Percentiles rank a stretch among this genome's conserved stretches.
Evolutionary conservation across 1,284 basidiomycete species (phyloP).

Genomic region (Takashimella tepidaria): DNA sequence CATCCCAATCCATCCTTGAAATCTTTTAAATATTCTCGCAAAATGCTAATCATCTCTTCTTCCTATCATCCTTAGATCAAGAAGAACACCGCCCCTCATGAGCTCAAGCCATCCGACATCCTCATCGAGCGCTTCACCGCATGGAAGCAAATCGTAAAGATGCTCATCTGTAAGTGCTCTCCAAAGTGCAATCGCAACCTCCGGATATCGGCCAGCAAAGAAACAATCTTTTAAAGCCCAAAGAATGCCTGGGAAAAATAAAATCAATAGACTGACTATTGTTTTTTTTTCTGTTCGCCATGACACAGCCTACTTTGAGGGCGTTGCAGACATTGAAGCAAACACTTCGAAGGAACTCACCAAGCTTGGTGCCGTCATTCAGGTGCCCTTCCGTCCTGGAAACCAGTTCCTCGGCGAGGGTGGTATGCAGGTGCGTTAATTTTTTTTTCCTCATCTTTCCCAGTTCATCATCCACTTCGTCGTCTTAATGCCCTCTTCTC

Average conservation of each 20-base stretch:
- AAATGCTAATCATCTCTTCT: not conserved
- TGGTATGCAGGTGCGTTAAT: slow-evolving; percentile 65
- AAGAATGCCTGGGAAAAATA: too few relatives aligned
- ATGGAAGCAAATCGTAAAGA: slow-evolving; percentile 78
- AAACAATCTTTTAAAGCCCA: too few relatives aligned
- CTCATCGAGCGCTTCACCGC: slow-evolving; percentile 80
- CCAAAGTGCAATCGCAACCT: too few relatives aligned
- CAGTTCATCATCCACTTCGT: not conserved
- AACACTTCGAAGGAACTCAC: slow-evolving; percentile 91
- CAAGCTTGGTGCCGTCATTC: slow-evolving; percentile 94
- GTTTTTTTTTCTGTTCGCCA: too few relatives aligned
- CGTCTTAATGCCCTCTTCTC: too few relatives aligned
- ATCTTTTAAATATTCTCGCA: too few relatives aligned
- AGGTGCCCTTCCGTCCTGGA: slow-evolving; percentile 91
- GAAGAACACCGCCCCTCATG: slow-evolving; percentile 81
- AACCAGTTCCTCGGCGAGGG: slow-evolving; percentile 95
- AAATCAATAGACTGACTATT: not conserved
- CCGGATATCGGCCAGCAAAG: too few relatives aligned
- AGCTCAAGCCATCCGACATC: slow-evolving; percentile 89
- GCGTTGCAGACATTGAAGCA: slow-evolving; percentile 90
- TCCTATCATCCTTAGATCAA: slow-evolving; percentile 55
- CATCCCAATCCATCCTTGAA: too few relatives aligned
- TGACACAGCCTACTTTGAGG: slow-evolving; percentile 57
- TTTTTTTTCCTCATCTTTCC: slow-evolving; percentile 9
- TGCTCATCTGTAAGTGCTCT: slow-evolving; percentile 61